These are phyloP conservation scores for Colletotrichum falcatum DNA, from an alignment of 2,329 filamentous ascomycete genomes.

Conservation along the genomic window DNA sequence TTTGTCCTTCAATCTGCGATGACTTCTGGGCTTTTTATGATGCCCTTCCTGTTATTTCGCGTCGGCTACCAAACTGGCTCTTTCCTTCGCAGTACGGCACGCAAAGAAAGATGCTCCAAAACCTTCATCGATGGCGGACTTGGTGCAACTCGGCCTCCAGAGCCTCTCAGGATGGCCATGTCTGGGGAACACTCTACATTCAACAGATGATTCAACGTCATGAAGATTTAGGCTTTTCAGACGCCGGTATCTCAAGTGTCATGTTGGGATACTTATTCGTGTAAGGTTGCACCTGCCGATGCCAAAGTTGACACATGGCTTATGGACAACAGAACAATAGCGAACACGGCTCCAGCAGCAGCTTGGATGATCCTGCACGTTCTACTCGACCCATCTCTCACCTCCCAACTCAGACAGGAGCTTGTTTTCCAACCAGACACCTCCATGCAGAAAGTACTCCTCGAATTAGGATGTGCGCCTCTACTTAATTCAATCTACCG, in stretches of 20 bases:
- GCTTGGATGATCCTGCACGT: conserved; percentile 31
- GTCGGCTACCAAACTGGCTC: conserved; percentile 22
- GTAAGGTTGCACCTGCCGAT: no score
- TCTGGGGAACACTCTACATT: conserved; percentile 29
- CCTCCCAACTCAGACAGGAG: conserved; percentile 15
- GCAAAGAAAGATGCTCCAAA: conserved; percentile 17
- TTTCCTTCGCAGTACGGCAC: conserved; percentile 19
- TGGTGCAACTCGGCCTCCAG: conserved; percentile 14
- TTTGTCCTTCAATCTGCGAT: conserved; percentile 23
- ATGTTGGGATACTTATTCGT: conserved; percentile 35
- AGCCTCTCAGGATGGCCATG: no score
- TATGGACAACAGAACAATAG: background rate
- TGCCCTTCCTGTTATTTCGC: conserved; percentile 27
- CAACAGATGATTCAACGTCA: conserved; percentile 29
- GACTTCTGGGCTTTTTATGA: conserved; percentile 38
- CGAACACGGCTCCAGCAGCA: conserved; percentile 28
- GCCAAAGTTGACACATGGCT: background rate
- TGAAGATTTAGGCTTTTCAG: conserved; percentile 26
- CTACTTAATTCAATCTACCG: conserved; percentile 35
- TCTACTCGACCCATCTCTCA: conserved; percentile 12
- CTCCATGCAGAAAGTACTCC: no score
- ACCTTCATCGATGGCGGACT: conserved; percentile 14
- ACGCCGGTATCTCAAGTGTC: conserved; percentile 8
- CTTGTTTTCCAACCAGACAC: no score
- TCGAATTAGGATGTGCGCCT: conserved; percentile 8